Evolutionary conservation across 1,139 yeast species (phyloP).

Genomic region (Tardiomyces blankii): DNA sequence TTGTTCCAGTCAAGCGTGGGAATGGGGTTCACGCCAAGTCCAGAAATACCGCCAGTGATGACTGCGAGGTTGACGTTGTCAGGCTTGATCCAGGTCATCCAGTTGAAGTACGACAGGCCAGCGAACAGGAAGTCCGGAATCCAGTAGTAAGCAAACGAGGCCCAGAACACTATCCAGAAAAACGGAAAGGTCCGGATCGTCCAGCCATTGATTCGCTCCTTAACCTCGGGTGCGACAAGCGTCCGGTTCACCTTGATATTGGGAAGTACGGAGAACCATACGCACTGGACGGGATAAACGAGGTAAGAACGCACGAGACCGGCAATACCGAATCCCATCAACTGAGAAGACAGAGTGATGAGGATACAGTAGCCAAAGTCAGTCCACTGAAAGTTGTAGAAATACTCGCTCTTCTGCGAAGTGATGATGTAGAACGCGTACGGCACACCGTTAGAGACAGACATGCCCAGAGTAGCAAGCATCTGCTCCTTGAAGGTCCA

Average conservation of each 20-base stretch:
- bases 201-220: constrained; percentile 34
- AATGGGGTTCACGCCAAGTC: constrained; percentile 43
- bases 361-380: constrained; percentile 35
- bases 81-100: constrained; percentile 19
- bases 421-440: constrained; percentile 20
- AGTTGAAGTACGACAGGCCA: constrained; percentile 12
- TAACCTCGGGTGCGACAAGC: constrained; percentile 17
- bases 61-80: constrained; percentile 36
- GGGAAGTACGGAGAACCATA: constrained; percentile 33
- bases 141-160: constrained; percentile 31
- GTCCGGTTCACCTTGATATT: constrained; percentile 25
- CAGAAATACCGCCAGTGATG: constrained; percentile 37
- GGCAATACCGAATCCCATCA: constrained; percentile 48
- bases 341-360: constrained; percentile 43
- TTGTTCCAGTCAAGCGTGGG: constrained; percentile 36
- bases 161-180: constrained; percentile 23
- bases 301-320: constrained; percentile 34
- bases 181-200: constrained; percentile 24
- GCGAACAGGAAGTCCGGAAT: constrained; percentile 14
- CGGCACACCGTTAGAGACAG: constrained; percentile 14
- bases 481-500: constrained; percentile 52
- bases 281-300: constrained; percentile 28
- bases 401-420: constrained; percentile 20
- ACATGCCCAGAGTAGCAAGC: constrained; percentile 22
- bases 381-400: constrained; percentile 18